phyloP scores from a whole-genome alignment of 352 stramenopile genomes.

The Phytophthora constricta region DNA sequence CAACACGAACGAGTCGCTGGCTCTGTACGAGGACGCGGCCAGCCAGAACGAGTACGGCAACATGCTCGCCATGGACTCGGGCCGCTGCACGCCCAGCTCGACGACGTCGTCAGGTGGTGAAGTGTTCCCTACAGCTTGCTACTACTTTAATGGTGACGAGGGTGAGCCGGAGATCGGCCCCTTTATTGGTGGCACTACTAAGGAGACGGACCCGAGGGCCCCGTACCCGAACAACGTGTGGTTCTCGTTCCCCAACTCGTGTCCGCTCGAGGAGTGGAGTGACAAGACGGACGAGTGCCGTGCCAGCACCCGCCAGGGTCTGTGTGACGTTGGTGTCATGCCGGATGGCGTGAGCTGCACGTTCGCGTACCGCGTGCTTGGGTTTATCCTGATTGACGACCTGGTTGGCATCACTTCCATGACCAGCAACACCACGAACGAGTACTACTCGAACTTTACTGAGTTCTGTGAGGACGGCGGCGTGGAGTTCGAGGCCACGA shows the following conservation, averaged over 20 bases:
- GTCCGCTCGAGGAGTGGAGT: slow-evolving; percentile 56
- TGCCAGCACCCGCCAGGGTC: slow-evolving; percentile 45
- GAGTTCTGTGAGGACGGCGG: slow-evolving; percentile 70
- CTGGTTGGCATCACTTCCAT: slow-evolving; percentile 78
- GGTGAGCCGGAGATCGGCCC: slow-evolving; percentile 67
- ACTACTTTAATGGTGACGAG: slow-evolving; percentile 79
- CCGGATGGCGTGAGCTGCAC: slow-evolving; percentile 67
- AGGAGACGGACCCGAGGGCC: slow-evolving; percentile 55
- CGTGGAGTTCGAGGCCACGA: slow-evolving; percentile 62
- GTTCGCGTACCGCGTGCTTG: slow-evolving; percentile 70
- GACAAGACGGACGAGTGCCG: slow-evolving; percentile 59
- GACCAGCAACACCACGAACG: slow-evolving; percentile 53
- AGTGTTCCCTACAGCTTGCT: slow-evolving; percentile 59
- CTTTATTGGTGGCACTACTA: slow-evolving; percentile 63
- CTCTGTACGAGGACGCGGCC: slow-evolving; percentile 55
- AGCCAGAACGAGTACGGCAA: slow-evolving; percentile 69
- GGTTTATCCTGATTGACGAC: slow-evolving; percentile 75
- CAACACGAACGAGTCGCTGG: slow-evolving; percentile 82
- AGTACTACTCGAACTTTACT: slow-evolving; percentile 64
- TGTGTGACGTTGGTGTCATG: slow-evolving; percentile 62
- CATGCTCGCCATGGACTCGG: slow-evolving; percentile 73
- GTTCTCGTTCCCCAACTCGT: slow-evolving; percentile 86
- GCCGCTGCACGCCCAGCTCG: slow-evolving; percentile 58
- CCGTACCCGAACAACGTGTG: slow-evolving; percentile 79
- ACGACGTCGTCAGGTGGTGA: slow-evolving; percentile 37